Evolutionary conservation across 352 stramenopile genomes (phyloP).

Genomic region (Globisporangium iwayamae): DNA sequence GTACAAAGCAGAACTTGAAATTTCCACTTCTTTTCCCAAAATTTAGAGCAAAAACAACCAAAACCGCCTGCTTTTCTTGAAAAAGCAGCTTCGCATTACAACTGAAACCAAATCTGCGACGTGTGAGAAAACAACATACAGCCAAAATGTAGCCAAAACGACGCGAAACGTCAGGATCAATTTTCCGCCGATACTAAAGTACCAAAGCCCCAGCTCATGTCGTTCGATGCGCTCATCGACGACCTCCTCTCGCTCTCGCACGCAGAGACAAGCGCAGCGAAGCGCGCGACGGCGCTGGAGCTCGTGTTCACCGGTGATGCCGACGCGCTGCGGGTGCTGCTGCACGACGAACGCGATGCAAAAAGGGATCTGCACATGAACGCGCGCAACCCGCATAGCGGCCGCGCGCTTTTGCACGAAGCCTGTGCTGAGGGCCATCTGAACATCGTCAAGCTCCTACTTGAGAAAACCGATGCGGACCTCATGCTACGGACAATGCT

Average conservation of each 20-base stretch:
- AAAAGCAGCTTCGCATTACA: too few species aligned
- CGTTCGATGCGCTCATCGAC: slow-evolving; percentile 40
- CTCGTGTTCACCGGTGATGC: slow-evolving; percentile 29
- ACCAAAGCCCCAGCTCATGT: slow-evolving; percentile 9
- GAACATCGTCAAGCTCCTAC: slow-evolving; percentile 49
- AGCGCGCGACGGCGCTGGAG: slow-evolving; percentile 20
- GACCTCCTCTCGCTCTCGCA: slow-evolving; percentile 32
- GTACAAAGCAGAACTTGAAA: too few species aligned
- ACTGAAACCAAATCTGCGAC: slow-evolving; percentile 21
- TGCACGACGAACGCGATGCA: slow-evolving; percentile 14
- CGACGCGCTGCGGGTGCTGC: slow-evolving; percentile 21
- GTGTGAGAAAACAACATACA: slow-evolving; percentile 16
- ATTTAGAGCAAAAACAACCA: too few species aligned
- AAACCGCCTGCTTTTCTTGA: too few species aligned
- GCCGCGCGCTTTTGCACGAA: slow-evolving; percentile 62
- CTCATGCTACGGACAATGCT: slow-evolving; percentile 65
- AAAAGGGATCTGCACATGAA: slow-evolving; percentile 30
- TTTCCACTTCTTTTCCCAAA: too few species aligned
- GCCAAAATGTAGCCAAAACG: neutral
- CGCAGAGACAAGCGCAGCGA: neutral
- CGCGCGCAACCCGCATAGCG: slow-evolving; percentile 25
- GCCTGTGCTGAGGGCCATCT: slow-evolving; percentile 46
- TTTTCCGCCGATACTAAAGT: neutral
- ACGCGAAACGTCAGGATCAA: slow-evolving; percentile 6
- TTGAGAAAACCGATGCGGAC: slow-evolving; percentile 42